Base-by-base conservation (phyloP, 352 stramenopile species). In the Pythium dissotocum region DNA sequence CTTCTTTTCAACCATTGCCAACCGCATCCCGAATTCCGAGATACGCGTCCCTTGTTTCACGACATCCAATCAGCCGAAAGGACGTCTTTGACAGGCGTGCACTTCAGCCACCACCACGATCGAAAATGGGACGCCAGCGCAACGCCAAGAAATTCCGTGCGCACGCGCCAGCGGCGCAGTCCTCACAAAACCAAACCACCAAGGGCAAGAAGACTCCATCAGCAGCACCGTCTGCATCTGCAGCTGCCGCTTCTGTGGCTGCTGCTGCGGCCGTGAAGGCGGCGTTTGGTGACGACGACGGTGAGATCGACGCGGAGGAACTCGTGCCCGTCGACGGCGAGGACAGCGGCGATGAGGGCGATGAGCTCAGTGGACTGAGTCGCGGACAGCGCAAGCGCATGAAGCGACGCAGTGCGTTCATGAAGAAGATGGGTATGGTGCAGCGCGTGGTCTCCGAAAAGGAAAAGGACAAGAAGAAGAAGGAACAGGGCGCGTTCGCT, bases 341-440 rank as follows among this genome's bases (percentile, higher is more conserved):
- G 13, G 74, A 77, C 30, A 69, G 75, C 21, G 69, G 67, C 13
- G 65, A 66, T 30, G 75, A 71, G 5, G 62, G 53, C 30, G 63
- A 65, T 6, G 76, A 76, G n/a, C 62, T 62, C 9, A 58, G 58
- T 21, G 70, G 77, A 36, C 71, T 93, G 57, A 95, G 87, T 53
- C 87, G 88, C 26, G 88, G 88, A 0, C 88, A 95, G 65, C 84
- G 88, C 69, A 95, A 95, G 63, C 88, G 88, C 0, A 78, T 93
- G 46, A 95, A 94, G 70, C 84, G 86, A 8, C 88, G 88, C 14
- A 73, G 73, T 12, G 86, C 88, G 59, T 94, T 95, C 70, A 82
- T 94, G 77, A 83, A 83, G 60, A 95, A 95, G 72, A 94, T 94
- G 85, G 88, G 86, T 3, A 77, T 95, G 33, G 88, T 94, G 61